A percentile compares a stretch with the other conserved stretches of the same genome.
These are phyloP conservation scores for Angophora floribunda DNA, from an alignment of 345 rosid species.

Conservation along the genomic window DNA sequence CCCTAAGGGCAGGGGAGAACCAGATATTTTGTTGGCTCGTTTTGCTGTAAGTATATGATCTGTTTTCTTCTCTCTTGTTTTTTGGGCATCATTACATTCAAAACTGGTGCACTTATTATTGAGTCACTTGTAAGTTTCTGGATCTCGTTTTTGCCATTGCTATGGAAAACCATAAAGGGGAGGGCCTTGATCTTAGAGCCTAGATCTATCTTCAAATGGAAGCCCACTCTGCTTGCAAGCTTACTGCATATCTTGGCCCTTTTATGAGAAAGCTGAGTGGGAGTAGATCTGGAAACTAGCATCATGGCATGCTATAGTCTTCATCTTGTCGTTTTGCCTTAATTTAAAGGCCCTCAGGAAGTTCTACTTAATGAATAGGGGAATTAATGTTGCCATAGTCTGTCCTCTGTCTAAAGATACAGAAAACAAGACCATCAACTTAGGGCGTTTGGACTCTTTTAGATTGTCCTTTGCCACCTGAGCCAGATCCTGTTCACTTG, in stretches of 20 bases:
- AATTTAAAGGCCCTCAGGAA: not conserved
- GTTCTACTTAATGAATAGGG: not conserved
- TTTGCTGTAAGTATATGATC: not conserved
- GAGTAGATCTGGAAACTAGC: not conserved
- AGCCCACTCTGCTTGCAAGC: not conserved
- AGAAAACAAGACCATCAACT: not conserved
- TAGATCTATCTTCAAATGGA: not conserved
- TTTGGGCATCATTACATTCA: not conserved
- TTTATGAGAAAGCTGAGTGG: not conserved
- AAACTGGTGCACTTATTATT: not conserved
- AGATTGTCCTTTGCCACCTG: not conserved
- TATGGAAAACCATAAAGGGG: not conserved
- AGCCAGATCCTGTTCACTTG: not conserved
- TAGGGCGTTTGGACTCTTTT: not conserved
- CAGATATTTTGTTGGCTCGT: not conserved
- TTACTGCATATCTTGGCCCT: not conserved
- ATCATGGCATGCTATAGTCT: not conserved
- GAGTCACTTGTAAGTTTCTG: not conserved
- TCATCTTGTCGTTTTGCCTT: not conserved
- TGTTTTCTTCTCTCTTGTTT: not conserved
- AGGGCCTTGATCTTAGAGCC: not conserved
- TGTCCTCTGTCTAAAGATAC: not conserved
- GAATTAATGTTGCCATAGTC: not conserved
- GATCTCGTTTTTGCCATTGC: not conserved
- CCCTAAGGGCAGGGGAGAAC: not conserved